Evolutionary conservation across 2,329 filamentous ascomycete species (phyloP), one percentile per base, ranked within the genome.

Genomic region (Aspergillus sp.): DNA sequence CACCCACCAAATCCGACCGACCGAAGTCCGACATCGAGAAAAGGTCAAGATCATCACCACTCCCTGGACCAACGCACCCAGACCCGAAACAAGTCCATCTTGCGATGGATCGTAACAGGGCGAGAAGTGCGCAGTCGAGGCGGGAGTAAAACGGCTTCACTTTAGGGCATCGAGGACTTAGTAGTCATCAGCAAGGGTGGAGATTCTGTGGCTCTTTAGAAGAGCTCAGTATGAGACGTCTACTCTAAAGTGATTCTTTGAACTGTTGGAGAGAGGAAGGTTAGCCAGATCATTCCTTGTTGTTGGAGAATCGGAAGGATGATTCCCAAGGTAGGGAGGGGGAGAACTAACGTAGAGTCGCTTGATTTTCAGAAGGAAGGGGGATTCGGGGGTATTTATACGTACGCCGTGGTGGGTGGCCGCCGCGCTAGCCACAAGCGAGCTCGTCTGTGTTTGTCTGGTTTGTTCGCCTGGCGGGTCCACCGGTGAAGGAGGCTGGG

Each of bases 161-260:
- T 92, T 90, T 91, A 86, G 88, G 89, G 89, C 81, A 84, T 84
- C 87, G 91, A 91, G 90, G 91, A 91, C 89, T 85, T 90, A 72
- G 72, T 65, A 80, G 78, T 96, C 91, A 95, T 96, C 91, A 91
- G 90, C 90, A 91, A 92, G 91, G 90, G 88, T 94, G 86, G 87
- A 87, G 86, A 83, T 82, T 92, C 89, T 94, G 90, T 92, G 86
- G 90, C 92, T 96, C 84, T 84, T 90, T 85, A 92, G 85, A 87
- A 87, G 86, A 94, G 89, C 87, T 91, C 89, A 95, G 90, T 91
- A 85, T 84, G 85, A 90, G 73, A 92, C 87, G 87, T 91, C 85
- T 88, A 93, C 92, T 96, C 92, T 93, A 96, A 96, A 96, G 91
- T 91, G 91, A 94, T 94, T 93, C 90, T 92, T 79, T 80, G 78